Percentiles rank a stretch among this genome's conserved stretches.
Conservation (phyloP, 2,329 filamentous ascomycete species). For the Apiospora aurea region DNA sequence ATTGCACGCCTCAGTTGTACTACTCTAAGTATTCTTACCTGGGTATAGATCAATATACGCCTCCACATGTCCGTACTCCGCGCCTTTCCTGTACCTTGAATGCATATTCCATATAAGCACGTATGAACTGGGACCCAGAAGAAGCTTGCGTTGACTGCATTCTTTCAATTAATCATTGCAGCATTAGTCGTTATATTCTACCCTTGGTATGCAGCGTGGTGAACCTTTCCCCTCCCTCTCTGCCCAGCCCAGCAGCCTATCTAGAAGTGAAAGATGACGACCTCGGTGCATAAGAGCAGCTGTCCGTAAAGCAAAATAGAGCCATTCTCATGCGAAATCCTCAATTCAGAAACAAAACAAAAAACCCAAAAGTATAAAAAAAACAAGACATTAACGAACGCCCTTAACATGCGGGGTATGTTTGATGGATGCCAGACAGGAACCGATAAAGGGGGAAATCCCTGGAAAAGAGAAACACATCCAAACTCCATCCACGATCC, state of each 20-base stretch:
- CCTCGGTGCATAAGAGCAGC: not conserved
- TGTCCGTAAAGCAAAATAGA: not conserved
- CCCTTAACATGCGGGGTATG: conserved; percentile 36
- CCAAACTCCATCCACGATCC: conserved; percentile 29
- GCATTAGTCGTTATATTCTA: conserved; percentile 15
- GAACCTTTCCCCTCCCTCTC: not conserved
- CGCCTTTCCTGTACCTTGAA: not conserved
- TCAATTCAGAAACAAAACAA: conserved; percentile 8
- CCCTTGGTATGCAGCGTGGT: not conserved
- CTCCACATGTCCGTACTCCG: not conserved
- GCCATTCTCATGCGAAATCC: conserved; percentile 17
- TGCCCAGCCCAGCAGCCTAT: conserved; percentile 1
- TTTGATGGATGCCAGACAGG: conserved; percentile 25
- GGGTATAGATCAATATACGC: no score
- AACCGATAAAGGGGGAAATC: not conserved
- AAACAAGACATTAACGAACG: conserved; percentile 31
- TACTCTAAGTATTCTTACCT: no score
- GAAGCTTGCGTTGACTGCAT: not conserved
- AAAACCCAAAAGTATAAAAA: not conserved
- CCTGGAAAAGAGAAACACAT: conserved; percentile 22
- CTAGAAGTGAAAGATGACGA: not conserved
- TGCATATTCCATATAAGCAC: not conserved
- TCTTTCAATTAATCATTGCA: conserved; percentile 7
- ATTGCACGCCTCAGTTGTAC: no score
- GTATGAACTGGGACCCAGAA: not conserved